These are phyloP conservation scores for Lodderomyces margitis DNA, from an alignment of 1,139 yeast species.

Conservation along the genomic window DNA sequence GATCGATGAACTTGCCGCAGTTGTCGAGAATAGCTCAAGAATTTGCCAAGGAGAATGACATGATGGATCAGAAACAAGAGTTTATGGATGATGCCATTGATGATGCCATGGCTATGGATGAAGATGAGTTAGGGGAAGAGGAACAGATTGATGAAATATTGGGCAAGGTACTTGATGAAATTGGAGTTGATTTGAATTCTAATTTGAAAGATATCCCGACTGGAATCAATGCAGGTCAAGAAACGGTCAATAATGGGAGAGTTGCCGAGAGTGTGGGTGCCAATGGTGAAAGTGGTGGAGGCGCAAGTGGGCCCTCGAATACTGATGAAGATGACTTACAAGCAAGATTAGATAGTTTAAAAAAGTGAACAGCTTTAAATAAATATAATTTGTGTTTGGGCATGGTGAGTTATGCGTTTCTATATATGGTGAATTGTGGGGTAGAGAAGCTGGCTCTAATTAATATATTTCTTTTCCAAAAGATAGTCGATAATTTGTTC, in stretches of 20 bases:
- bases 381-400: background rate
- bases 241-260: constrained; percentile 27
- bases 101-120: constrained; percentile 87
- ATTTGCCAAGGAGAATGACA: constrained; percentile 88
- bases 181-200: constrained; percentile 82
- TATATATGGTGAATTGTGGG: background rate
- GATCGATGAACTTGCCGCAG: constrained; percentile 87
- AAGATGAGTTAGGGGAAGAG: constrained; percentile 61
- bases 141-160: constrained; percentile 94
- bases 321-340: constrained; percentile 81
- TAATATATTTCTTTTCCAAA: constrained; percentile 49
- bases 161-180: constrained; percentile 88
- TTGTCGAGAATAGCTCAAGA: constrained; percentile 90
- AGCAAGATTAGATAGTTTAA: constrained; percentile 81
- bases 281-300: constrained; percentile 12
- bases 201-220: constrained; percentile 69
- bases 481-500: constrained; percentile 69
- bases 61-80: constrained; percentile 98
- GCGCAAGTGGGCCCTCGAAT: constrained; percentile 24
- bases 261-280: constrained; percentile 50
- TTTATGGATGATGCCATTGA: constrained; percentile 98
- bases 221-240: constrained; percentile 34
- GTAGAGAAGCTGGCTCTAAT: no score
- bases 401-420: background rate
- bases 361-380: constrained; percentile 43